phyloP scores from a whole-genome alignment of 345 rosid genomes.

The Murraya koenigii region DNA sequence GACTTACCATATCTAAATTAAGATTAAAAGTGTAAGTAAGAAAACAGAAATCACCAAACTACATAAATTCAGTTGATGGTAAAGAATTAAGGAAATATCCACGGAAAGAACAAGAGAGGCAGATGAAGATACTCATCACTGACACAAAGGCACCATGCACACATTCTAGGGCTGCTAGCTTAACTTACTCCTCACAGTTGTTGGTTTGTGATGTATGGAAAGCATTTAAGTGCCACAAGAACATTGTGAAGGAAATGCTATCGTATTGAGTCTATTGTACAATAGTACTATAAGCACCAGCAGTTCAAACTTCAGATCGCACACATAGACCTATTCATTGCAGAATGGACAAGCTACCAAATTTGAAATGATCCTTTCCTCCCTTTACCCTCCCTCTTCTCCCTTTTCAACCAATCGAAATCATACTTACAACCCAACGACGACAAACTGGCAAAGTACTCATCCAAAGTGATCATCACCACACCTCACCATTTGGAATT shows the following conservation, averaged over 20 bases:
- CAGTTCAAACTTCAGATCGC: neutral
- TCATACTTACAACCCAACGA: neutral
- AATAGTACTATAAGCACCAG: neutral
- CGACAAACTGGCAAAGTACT: neutral
- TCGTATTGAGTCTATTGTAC: neutral
- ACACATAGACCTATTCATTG: neutral
- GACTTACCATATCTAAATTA: neutral
- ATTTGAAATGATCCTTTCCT: neutral
- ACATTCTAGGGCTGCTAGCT: neutral
- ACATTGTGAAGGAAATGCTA: neutral
- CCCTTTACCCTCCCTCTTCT: too few relatives aligned
- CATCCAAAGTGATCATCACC: neutral
- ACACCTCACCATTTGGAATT: neutral
- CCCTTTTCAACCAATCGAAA: neutral
- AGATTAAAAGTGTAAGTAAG: neutral
- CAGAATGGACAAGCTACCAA: neutral
- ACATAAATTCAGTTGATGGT: neutral
- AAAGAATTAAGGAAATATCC: neutral
- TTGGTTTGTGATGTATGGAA: neutral
- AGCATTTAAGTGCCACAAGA: neutral
- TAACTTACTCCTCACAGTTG: neutral
- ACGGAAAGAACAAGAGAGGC: neutral
- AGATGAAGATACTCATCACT: neutral
- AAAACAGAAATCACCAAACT: neutral
- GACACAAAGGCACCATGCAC: neutral